Conservation (phyloP, 345 rosid species). For the Heritiera fomes region DNA sequence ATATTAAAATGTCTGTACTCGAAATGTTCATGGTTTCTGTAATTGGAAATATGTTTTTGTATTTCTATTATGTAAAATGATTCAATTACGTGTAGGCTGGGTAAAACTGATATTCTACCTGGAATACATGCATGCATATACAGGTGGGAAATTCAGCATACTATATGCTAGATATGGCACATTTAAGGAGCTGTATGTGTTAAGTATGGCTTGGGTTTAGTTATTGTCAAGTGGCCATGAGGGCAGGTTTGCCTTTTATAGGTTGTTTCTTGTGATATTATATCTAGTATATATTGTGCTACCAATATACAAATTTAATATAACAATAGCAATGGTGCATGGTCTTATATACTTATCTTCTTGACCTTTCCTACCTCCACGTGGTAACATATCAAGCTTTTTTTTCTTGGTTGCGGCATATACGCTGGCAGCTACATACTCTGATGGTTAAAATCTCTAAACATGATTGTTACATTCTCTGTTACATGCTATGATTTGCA, state of each 20-base stretch:
- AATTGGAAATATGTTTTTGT: not conserved
- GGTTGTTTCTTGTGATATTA: not conserved
- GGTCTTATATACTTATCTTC: not conserved
- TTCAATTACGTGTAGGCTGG: not conserved
- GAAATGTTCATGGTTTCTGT: not conserved
- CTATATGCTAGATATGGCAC: not conserved
- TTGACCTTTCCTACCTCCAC: slow-evolving; percentile 1
- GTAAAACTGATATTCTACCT: not conserved
- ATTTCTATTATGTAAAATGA: not conserved
- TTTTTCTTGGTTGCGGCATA: not conserved
- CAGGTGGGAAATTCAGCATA: not conserved
- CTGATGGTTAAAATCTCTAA: not conserved
- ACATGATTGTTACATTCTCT: not conserved
- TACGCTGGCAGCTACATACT: not conserved
- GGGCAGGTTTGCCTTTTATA: not conserved
- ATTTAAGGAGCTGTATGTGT: slow-evolving; percentile 3
- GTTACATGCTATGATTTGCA: not conserved
- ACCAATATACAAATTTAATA: not conserved
- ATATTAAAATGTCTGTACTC: not conserved
- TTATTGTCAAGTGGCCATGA: not conserved
- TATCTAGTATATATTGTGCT: not conserved
- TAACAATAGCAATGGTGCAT: not conserved
- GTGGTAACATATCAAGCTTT: not conserved
- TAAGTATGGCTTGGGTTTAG: not conserved
- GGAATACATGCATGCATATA: not conserved